These are phyloP conservation scores for Halenospora varia DNA, from an alignment of 495 filamentous ascomycete genomes.

Conservation along the genomic window DNA sequence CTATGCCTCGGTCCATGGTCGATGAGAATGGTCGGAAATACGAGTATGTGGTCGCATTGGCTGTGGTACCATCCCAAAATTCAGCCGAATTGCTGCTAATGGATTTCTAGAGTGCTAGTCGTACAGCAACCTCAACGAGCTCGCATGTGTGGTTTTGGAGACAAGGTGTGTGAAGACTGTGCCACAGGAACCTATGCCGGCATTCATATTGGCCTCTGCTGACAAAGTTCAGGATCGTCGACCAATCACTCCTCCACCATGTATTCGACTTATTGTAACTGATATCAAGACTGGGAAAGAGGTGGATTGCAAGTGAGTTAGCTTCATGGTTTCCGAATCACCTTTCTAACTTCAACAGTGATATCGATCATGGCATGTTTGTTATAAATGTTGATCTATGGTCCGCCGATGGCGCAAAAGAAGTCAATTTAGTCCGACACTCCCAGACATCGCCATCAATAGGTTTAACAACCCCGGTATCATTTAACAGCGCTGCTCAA, in stretches of 20 bases:
- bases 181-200: slow-evolving; percentile 2
- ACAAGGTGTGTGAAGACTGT: slow-evolving; percentile 66
- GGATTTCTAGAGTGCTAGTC: slow-evolving; percentile 63
- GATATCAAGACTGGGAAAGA: slow-evolving; percentile 80
- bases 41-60: slow-evolving; percentile 10
- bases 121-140: slow-evolving; percentile 91
- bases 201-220: neutral
- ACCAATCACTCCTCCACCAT: slow-evolving; percentile 94
- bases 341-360: slow-evolving; percentile 34
- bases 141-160: slow-evolving; percentile 98
- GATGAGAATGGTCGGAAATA: slow-evolving; percentile 17
- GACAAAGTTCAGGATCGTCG: slow-evolving; percentile 69
- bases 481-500: slow-evolving; percentile 52
- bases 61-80: neutral
- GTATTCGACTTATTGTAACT: slow-evolving; percentile 77
- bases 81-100: neutral
- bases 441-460: slow-evolving; percentile 87
- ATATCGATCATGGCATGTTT: slow-evolving; percentile 79
- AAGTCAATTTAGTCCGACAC: slow-evolving; percentile 92
- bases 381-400: slow-evolving; percentile 92
- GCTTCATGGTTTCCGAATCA: neutral
- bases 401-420: slow-evolving; percentile 74
- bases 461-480: slow-evolving; percentile 72
- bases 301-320: slow-evolving; percentile 80
- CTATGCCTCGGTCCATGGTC: slow-evolving; percentile 1